Evolutionary conservation across 257 asterid genomes (phyloP).

Genomic region (Solanum boliviense): DNA sequence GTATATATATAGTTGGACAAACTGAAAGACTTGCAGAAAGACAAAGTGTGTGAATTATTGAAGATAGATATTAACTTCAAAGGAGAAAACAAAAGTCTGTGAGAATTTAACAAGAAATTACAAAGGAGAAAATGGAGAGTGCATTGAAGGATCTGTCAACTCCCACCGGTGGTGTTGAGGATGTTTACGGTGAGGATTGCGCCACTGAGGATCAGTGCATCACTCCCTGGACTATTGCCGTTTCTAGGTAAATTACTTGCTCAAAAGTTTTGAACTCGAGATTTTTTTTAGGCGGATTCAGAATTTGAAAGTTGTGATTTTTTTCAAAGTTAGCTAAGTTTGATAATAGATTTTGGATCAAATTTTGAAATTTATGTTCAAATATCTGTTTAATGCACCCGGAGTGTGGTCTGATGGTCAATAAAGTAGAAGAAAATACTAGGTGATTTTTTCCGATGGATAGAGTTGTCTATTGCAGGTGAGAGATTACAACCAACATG

Average conservation of each 20-base stretch:
- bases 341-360: not conserved
- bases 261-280: not conserved
- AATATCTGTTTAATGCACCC: too few species aligned
- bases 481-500: too few species aligned
- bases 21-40: not conserved
- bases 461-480: too few species aligned
- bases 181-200: slow-evolving; percentile 83
- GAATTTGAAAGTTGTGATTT: not conserved
- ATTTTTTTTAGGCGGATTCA: not conserved
- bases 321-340: not conserved
- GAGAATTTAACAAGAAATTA: not conserved
- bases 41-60: too few species aligned
- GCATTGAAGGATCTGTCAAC: slow-evolving; percentile 55
- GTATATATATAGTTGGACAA: not conserved
- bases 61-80: not conserved
- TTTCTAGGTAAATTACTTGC: slow-evolving; percentile 41
- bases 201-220: slow-evolving; percentile 77
- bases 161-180: slow-evolving; percentile 79
- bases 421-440: too few species aligned
- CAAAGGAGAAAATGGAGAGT: slow-evolving; percentile 38
- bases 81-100: not conserved
- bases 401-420: not conserved
- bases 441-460: too few species aligned
- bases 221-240: slow-evolving; percentile 77
- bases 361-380: too few species aligned